Evolutionary conservation across 2,329 filamentous ascomycete species (phyloP), one percentile per base, ranked within the genome.

Genomic region (Teratosphaeria gauchensis): DNA sequence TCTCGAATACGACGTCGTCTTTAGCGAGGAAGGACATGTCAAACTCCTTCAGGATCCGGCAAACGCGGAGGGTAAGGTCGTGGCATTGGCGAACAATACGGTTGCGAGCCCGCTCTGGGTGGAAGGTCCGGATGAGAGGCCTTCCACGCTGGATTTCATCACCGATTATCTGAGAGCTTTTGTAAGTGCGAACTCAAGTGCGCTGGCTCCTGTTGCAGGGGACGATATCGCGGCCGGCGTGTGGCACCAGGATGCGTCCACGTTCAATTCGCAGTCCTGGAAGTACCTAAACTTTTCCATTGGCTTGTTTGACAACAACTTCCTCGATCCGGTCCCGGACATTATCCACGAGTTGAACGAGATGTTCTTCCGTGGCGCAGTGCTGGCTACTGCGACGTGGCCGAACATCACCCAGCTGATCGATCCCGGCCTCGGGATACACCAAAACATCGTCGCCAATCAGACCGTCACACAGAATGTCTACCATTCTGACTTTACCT

Each of bases 21-120:
- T 46, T 52, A n/a, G 19, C 42, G 9, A 11, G 16, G 42, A 48
- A 5, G 42, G 42, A 16, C n/a, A 48, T n/a, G 42, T 48, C 16
- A 57, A 52, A n/a, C 30, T 52, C 33, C 16, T 31, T 19, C 30
- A 60, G 12, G 58, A 59, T n/a, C 32, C 53, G 5, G 42, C 12
- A n/a, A 51, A 60, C 19, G 48, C 55, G 1, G 32, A 14, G 1
- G 38, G 35, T 12, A 54, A 19, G 4, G 16, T 62, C 14, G 30
- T 62, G 5, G 33, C 54, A 2, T 24, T 62, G 14, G 61, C 59
- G 14, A 62, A 62, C 28, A 62, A 62, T 35, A 62, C 61, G 1
- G 33, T 38, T 32, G 32, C 57, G n/a, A 19, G 56, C 24, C 53
- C 56, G 14, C 4, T 12, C 9, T 56, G 56, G 19, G 42, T 48